Evolutionary conservation across 352 stramenopile species (phyloP).

Genomic region (Blastocystis sp.): DNA sequence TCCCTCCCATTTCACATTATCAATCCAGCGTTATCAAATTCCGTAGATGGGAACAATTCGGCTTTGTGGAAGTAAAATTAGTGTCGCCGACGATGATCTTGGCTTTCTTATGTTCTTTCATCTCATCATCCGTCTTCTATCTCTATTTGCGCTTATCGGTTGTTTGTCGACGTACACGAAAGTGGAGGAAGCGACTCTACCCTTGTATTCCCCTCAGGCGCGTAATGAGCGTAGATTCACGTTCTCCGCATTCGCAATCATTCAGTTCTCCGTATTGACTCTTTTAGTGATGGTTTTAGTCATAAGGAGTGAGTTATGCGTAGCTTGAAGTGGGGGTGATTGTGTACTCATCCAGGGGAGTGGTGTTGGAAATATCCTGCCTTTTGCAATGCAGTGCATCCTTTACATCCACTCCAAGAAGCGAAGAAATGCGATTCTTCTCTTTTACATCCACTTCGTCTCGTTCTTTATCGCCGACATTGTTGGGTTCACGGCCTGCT

Average conservation of each 20-base stretch:
- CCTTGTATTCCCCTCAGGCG: neutral
- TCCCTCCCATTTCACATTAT: neutral
- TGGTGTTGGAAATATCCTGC: slow-evolving; percentile 61
- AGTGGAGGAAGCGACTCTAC: neutral
- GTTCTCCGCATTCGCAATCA: slow-evolving; percentile 1
- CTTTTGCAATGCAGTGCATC: neutral
- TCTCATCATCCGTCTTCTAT: slow-evolving; percentile 4
- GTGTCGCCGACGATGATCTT: slow-evolving; percentile 40
- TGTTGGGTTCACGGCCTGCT: neutral
- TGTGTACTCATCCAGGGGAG: neutral
- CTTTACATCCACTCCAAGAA: slow-evolving; percentile 24
- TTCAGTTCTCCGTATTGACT: slow-evolving; percentile 3
- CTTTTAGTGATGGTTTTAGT: slow-evolving; percentile 24
- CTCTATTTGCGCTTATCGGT: neutral
- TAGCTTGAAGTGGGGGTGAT: slow-evolving; percentile 20
- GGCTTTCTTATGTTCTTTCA: slow-evolving; percentile 46
- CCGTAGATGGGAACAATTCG: slow-evolving; percentile 10
- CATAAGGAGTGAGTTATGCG: neutral
- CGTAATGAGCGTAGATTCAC: slow-evolving; percentile 13
- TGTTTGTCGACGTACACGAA: neutral
- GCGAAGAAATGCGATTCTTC: neutral
- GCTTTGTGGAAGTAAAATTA: slow-evolving; percentile 9
- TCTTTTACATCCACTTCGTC: slow-evolving; percentile 54
- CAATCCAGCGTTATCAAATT: too few relatives aligned
- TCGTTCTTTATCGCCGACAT: slow-evolving; percentile 19